Conservation (phyloP, 331 rosid species). For the Rhamnella rubrinervis region DNA sequence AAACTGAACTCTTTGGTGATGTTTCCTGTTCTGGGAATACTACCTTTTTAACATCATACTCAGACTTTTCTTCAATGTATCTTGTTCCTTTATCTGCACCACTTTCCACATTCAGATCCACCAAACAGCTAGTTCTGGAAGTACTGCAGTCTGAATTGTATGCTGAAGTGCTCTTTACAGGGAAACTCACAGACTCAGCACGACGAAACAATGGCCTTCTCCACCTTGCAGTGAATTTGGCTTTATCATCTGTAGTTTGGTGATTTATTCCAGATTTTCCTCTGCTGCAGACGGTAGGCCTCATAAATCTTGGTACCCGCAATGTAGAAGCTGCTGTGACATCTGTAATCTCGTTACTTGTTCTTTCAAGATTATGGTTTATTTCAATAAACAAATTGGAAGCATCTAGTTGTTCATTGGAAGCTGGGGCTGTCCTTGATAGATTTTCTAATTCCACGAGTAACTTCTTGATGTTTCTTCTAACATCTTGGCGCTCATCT, state of each 20-base stretch:
- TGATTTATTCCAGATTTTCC: slow-evolving; percentile 25
- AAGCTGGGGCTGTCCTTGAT: slow-evolving; percentile 15
- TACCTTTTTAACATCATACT: slow-evolving; percentile 24
- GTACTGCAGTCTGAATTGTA: slow-evolving; percentile 30
- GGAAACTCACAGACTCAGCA: slow-evolving; percentile 39
- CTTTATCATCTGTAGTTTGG: slow-evolving; percentile 23
- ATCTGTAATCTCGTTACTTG: slow-evolving; percentile 12
- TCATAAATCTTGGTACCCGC: slow-evolving; percentile 40
- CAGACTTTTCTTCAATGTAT: slow-evolving; percentile 35
- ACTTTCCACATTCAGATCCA: slow-evolving; percentile 23
- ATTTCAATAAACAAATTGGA: slow-evolving; percentile 6
- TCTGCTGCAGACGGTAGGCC: slow-evolving; percentile 36
- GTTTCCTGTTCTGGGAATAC: slow-evolving; percentile 21
- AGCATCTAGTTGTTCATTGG: slow-evolving; percentile 18
- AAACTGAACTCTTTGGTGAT: slow-evolving; percentile 18
- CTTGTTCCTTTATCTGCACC: slow-evolving; percentile 28
- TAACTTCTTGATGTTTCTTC: slow-evolving; percentile 28
- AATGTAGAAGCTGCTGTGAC: slow-evolving; percentile 12
- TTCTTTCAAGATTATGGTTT: slow-evolving; percentile 13
- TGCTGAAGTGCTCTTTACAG: slow-evolving; percentile 23
- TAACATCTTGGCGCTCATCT: slow-evolving; percentile 28
- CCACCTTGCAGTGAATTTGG: slow-evolving; percentile 20
- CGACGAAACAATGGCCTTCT: slow-evolving; percentile 25
- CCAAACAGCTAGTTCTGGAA: slow-evolving; percentile 38
- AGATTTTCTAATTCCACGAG: slow-evolving; percentile 26